These are phyloP conservation scores for Tetragonia tetragonoides DNA, from an alignment of 148 eudicot genomes.

Conservation along the genomic window DNA sequence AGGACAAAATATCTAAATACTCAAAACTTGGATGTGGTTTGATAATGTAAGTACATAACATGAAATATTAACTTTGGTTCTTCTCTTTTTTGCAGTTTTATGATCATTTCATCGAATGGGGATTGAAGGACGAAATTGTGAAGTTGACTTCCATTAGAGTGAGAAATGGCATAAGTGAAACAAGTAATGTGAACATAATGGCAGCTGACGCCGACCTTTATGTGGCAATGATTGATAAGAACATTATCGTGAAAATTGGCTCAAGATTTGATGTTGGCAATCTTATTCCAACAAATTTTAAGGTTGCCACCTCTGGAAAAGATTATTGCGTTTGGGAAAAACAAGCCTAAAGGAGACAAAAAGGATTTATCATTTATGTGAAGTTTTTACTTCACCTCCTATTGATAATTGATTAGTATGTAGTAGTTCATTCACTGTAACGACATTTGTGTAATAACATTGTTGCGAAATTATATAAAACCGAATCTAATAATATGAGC, in stretches of 20 bases:
- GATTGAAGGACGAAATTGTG: constrained; percentile 46
- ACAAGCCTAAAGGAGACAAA: not conserved
- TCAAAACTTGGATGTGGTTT: too few relatives aligned
- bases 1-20: too few relatives aligned
- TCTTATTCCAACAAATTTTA: constrained; percentile 41
- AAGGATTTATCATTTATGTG: not conserved
- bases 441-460: too few relatives aligned
- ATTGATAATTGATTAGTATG: not conserved
- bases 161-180: constrained; percentile 38
- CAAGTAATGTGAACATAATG: constrained; percentile 49
- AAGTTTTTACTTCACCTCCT: not conserved
- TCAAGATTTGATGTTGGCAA: constrained; percentile 41
- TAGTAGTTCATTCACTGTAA: too few relatives aligned
- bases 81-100: constrained; percentile 38
- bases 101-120: constrained; percentile 56
- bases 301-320: not conserved
- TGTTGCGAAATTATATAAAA: too few relatives aligned
- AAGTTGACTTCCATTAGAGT: constrained; percentile 34
- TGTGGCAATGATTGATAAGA: constrained; percentile 52
- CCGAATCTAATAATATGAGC: too few relatives aligned
- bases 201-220: constrained; percentile 50
- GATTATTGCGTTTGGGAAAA: constrained; percentile 5
- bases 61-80: too few relatives aligned
- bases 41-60: too few relatives aligned
- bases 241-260: constrained; percentile 35